phyloP scores from a whole-genome alignment of 768 basidiomycete genomes.

The Collybia sordida region DNA sequence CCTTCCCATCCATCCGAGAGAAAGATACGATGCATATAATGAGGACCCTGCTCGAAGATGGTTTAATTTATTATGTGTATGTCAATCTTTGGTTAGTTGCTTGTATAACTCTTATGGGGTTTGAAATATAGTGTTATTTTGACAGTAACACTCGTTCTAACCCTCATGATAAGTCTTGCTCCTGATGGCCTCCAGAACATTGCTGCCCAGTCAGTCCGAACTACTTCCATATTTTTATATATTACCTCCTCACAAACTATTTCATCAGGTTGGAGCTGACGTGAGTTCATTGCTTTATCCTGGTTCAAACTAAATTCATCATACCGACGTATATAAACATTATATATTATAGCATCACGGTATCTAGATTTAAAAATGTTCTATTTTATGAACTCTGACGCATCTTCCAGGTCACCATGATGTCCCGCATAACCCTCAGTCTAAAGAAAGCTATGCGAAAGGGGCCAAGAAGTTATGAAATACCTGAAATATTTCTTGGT shows the following conservation, averaged over 20 bases:
- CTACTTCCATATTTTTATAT: neutral
- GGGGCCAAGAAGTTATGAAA: too few species aligned
- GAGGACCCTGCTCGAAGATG: slow-evolving; percentile 43
- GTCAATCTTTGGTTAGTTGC: neutral
- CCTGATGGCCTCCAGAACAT: slow-evolving; percentile 47
- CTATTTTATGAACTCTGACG: slow-evolving; percentile 4
- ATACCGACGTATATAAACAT: neutral
- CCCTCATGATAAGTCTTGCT: slow-evolving; percentile 44
- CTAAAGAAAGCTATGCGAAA: slow-evolving; percentile 42
- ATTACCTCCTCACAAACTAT: neutral
- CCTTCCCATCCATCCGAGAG: slow-evolving; percentile 32
- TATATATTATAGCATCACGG: slow-evolving; percentile 1
- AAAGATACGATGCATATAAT: slow-evolving; percentile 36
- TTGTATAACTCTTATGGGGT: too few species aligned
- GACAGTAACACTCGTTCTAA: slow-evolving; percentile 40
- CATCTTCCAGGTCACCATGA: slow-evolving; percentile 53
- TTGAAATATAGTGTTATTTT: slow-evolving; percentile 38
- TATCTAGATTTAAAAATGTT: neutral
- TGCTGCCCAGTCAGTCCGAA: slow-evolving; percentile 42
- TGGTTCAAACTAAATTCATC: slow-evolving; percentile 1
- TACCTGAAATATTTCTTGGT: too few species aligned
- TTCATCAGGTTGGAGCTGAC: slow-evolving; percentile 34
- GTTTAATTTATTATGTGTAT: slow-evolving; percentile 46
- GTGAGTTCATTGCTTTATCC: slow-evolving; percentile 23
- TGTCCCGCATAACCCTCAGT: slow-evolving; percentile 67